Conservation (phyloP, 164 flowering plant species). For the Kalanchoe fedtschenkoi region DNA sequence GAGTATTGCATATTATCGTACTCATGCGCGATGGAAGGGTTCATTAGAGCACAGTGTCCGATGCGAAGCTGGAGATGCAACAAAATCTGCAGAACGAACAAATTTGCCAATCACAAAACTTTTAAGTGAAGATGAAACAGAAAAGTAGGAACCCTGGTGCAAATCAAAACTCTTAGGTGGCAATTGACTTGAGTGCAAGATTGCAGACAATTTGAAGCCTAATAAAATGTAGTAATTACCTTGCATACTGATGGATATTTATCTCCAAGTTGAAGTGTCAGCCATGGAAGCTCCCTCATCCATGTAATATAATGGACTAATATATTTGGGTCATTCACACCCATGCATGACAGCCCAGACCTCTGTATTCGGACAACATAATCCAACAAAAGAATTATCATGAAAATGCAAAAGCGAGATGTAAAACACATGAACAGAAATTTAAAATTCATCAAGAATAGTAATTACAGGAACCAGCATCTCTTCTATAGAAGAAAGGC, state of each 20-base stretch:
- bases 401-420: neutral
- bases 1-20: constrained; percentile 42
- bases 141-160: neutral
- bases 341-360: constrained; percentile 17
- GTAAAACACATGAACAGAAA: neutral
- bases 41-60: constrained; percentile 43
- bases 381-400: neutral
- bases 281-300: constrained; percentile 53
- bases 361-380: constrained; percentile 13
- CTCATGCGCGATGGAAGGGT: constrained; percentile 33
- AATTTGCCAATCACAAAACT: neutral
- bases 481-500: constrained; percentile 56
- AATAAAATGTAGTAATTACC: constrained; percentile 25
- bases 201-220: neutral
- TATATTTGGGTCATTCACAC: constrained; percentile 33
- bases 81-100: constrained; percentile 39
- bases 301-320: constrained; percentile 36
- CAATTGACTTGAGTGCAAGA: neutral
- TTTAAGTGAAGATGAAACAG: neutral
- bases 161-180: neutral
- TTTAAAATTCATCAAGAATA: neutral
- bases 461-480: constrained; percentile 63
- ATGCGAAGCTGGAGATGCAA: constrained; percentile 56
- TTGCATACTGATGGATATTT: constrained; percentile 36
- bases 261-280: constrained; percentile 52